Evolutionary conservation across 1,284 basidiomycete genomes (phyloP), one percentile per base, ranked within the genome.

Genomic region (Puccinia brachypodii): DNA sequence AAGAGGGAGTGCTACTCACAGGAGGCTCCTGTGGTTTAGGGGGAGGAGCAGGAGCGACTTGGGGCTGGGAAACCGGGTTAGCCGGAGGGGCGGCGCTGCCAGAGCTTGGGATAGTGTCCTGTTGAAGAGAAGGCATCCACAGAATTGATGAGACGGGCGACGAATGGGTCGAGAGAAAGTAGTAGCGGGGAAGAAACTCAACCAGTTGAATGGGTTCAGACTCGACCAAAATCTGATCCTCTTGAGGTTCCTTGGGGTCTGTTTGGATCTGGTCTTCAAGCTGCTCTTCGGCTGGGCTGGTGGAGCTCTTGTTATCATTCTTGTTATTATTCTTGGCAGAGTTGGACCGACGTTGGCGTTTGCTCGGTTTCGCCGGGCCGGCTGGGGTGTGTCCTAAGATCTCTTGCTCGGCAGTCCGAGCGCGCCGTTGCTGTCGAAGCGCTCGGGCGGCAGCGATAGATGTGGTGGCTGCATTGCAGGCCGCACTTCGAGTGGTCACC

Each of bases 361-460:
- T 31, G 68, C 8, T 47, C 7, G n/a, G 42, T 40, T 71, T 71
- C 1, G 42, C 42, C 2, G 42, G 28, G 14, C 25, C 44, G 2
- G 47, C 6, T 22, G 14, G 33, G 31, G 71, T 2, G 11, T 56
- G 71, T 1, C 68, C 40, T 3, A 73, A 31, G 33, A 73, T 50
- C 6, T 73, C 71, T 28, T 50, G 19, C 47, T 73, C 71, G 71
- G 71, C 71, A 47, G 50, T 73, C 19, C 71, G 71, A 33, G 71
- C 71, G 47, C 50, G 44, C 8, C 71, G 71, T 73, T 50, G 42
- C 1, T 33, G 71, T 36, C 71, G 42, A 53, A 73, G 47, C 14
- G 28, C 47, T 50, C 71, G 25, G 31, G 71, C 71, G 9, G 50
- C 71, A 13, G 44, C 62, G 19, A 64, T 64, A 36, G n/a, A 25